Conservation (phyloP, 768 basidiomycete species). For the Saitozyma sp. region DNA sequence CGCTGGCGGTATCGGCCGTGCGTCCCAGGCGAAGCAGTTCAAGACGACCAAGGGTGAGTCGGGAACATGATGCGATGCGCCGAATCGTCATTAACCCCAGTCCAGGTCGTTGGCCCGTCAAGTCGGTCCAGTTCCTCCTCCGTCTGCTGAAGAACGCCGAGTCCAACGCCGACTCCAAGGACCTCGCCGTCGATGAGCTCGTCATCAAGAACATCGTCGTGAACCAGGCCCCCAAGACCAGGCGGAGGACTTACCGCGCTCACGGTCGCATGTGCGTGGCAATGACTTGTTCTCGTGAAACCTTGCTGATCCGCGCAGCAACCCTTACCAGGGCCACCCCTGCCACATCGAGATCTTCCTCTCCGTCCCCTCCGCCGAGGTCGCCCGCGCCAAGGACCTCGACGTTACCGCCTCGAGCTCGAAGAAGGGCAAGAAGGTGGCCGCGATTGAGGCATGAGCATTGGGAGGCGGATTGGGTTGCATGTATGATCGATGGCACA, state of each 20-base stretch:
- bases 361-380: conserved; percentile 71
- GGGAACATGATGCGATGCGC: too few relatives aligned
- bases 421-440: conserved; percentile 50
- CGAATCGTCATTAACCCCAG: conserved; percentile 1
- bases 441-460: conserved; percentile 50
- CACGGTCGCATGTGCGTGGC: conserved; percentile 52
- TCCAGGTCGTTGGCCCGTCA: conserved; percentile 98
- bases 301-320: conserved; percentile 57
- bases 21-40: conserved; percentile 94
- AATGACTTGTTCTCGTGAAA: background rate
- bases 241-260: conserved; percentile 93
- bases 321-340: conserved; percentile 98
- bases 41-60: conserved; percentile 88
- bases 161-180: conserved; percentile 97
- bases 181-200: conserved; percentile 87
- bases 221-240: conserved; percentile 98
- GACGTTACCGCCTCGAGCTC: conserved; percentile 57
- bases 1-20: conserved; percentile 90
- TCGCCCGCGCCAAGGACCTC: conserved; percentile 90
- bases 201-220: conserved; percentile 95
- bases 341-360: conserved; percentile 91
- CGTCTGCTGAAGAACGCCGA: conserved; percentile 98
- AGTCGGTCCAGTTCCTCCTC: conserved; percentile 92
- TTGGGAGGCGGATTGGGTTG: too few relatives aligned
- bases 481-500: too few relatives aligned